Evolutionary conservation across 148 eudicot genomes (phyloP).

Genomic region (Pharnaceum exiguum): DNA sequence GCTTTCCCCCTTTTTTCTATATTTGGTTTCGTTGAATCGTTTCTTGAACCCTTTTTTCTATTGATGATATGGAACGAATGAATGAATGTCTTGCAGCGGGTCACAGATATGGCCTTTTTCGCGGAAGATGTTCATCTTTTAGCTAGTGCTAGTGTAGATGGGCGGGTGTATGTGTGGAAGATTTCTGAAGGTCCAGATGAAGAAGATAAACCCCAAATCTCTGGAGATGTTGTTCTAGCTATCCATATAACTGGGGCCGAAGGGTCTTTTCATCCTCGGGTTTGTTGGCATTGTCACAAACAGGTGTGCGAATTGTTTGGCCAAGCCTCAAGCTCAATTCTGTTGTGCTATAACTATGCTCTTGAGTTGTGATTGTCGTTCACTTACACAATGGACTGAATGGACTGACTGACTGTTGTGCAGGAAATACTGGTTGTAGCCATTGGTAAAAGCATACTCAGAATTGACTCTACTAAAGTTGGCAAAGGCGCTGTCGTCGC

Average conservation of each 20-base stretch:
- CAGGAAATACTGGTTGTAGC: conserved; percentile 96
- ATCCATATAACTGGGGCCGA: conserved; percentile 72
- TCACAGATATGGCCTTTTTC: conserved; percentile 98
- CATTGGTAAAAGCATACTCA: conserved; percentile 62
- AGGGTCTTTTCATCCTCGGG: conserved; percentile 85
- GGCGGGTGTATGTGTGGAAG: conserved; percentile 89
- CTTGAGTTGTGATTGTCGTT: background rate
- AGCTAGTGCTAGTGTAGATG: conserved; percentile 97
- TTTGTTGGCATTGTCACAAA: conserved; percentile 99
- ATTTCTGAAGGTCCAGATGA: conserved; percentile 85
- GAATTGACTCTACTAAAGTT: conserved; percentile 81
- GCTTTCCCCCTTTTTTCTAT: background rate
- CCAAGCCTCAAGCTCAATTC: too few species aligned
- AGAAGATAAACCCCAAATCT: conserved; percentile 84
- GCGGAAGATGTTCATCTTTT: conserved; percentile 98
- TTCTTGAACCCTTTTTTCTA: background rate
- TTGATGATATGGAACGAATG: too few species aligned
- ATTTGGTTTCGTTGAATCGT: background rate
- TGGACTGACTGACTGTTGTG: too few species aligned
- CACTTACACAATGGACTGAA: background rate
- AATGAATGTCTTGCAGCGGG: conserved; percentile 71
- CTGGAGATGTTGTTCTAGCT: conserved; percentile 72
- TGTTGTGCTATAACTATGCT: too few species aligned
- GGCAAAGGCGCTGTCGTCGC: conserved; percentile 71
- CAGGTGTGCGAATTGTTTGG: conserved; percentile 47